Evolutionary conservation across 2,329 filamentous ascomycete species (phyloP).

Genomic region (Apiospora malaysiana): DNA sequence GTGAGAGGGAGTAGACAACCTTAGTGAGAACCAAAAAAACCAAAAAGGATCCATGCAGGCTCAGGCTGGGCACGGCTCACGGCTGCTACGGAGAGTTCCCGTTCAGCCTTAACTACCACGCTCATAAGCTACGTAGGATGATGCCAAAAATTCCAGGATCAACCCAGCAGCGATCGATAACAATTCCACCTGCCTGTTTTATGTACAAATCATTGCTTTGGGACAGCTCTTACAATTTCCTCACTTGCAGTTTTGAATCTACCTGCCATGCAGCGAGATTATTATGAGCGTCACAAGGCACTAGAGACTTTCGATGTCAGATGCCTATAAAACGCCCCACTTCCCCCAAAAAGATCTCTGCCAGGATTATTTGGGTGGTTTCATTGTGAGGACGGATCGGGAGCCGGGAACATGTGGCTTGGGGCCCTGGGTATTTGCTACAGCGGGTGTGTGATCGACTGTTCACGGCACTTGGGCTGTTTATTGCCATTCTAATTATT

Average conservation of each 20-base stretch:
- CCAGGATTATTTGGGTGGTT: neutral
- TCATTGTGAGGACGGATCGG: neutral
- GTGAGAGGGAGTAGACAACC: neutral
- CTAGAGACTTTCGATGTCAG: neutral
- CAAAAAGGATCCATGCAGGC: neutral
- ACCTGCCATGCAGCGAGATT: neutral
- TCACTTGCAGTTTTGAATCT: neutral
- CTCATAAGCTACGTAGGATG: neutral
- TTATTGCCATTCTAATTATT: neutral
- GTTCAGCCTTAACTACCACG: neutral
- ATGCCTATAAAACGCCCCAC: neutral
- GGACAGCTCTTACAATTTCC: too few relatives aligned
- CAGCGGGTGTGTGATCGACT: neutral
- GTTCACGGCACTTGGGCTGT: neutral
- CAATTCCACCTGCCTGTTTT: neutral
- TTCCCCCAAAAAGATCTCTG: neutral
- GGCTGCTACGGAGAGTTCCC: constrained; percentile 7
- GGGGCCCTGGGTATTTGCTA: neutral
- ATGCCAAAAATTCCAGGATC: neutral
- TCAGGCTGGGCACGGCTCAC: neutral
- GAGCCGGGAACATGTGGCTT: neutral
- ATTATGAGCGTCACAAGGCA: neutral
- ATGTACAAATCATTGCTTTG: neutral
- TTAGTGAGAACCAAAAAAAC: neutral
- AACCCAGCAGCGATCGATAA: neutral